Conservation (phyloP, 2,329 filamentous ascomycete genomes). For the Exophiala calicioides region DNA sequence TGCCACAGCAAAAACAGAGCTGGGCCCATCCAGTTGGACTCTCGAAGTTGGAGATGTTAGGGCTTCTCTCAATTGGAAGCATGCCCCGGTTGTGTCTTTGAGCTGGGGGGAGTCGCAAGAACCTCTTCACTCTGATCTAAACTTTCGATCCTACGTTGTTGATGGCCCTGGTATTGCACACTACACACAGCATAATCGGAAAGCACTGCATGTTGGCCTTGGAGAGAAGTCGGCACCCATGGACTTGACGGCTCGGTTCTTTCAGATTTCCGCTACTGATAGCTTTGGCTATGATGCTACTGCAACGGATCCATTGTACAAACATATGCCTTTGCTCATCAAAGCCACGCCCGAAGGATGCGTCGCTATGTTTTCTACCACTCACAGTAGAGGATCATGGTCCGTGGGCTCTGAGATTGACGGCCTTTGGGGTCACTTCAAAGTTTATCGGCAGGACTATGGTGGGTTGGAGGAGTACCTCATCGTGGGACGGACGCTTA, state of each 20-base stretch:
- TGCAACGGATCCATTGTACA: conserved; percentile 71
- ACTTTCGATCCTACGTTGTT: conserved; percentile 64
- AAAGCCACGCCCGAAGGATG: conserved; percentile 65
- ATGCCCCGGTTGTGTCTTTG: conserved; percentile 60
- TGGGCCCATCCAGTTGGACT: conserved; percentile 38
- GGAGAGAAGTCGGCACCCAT: conserved; percentile 74
- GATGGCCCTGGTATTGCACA: conserved; percentile 65
- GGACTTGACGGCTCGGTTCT: conserved; percentile 67
- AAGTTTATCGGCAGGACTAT: conserved; percentile 71
- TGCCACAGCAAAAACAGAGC: conserved; percentile 35
- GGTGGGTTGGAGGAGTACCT: conserved; percentile 72
- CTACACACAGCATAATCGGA: conserved; percentile 63
- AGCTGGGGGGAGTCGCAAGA: conserved; percentile 52
- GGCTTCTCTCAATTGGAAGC: conserved; percentile 61
- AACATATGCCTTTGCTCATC: conserved; percentile 72
- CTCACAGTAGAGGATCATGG: conserved; percentile 64
- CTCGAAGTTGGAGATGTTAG: conserved; percentile 53
- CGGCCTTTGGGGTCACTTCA: conserved; percentile 73
- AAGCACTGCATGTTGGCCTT: conserved; percentile 67
- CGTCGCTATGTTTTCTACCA: conserved; percentile 68
- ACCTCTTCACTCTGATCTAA: conserved; percentile 63
- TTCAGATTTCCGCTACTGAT: conserved; percentile 68
- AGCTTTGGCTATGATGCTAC: conserved; percentile 73
- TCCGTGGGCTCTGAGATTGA: conserved; percentile 72
- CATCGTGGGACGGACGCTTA: conserved; percentile 65